Evolutionary conservation across 176 grass and related monocot species (phyloP).

Genomic region (Musa acuminata): DNA sequence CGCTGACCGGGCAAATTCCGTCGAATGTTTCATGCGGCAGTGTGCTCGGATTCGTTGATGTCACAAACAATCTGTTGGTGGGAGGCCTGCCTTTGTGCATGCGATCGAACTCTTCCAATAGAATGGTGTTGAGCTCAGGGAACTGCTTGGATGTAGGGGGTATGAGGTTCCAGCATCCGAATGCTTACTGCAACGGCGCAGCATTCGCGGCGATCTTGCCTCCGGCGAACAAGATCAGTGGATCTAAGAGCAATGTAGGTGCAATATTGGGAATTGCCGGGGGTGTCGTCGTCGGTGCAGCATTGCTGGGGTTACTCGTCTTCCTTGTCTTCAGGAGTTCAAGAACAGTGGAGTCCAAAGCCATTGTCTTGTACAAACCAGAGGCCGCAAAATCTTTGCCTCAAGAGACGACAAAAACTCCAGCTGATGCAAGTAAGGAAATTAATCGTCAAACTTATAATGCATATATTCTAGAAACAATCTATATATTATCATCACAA

Average conservation of each 20-base stretch:
- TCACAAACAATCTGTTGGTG: conserved; percentile 64
- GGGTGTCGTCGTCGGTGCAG: conserved; percentile 38
- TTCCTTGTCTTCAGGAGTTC: conserved; percentile 40
- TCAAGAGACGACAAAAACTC: conserved; percentile 28
- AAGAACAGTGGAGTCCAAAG: conserved; percentile 28
- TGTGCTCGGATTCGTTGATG: conserved; percentile 45
- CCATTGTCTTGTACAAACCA: conserved; percentile 26
- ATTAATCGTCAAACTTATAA: no score
- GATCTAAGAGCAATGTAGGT: conserved; percentile 28
- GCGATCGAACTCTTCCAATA: conserved; percentile 30
- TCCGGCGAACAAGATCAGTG: conserved; percentile 25
- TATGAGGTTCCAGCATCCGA: conserved; percentile 40
- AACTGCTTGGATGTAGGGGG: conserved; percentile 59
- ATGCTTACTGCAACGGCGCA: conserved; percentile 43
- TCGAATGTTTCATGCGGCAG: conserved; percentile 30
- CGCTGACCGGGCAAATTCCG: conserved; percentile 42
- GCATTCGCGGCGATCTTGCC: conserved; percentile 72
- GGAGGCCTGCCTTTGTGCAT: conserved; percentile 63
- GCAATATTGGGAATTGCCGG: conserved; percentile 51
- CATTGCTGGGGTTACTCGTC: conserved; percentile 40
- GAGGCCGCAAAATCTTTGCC: conserved; percentile 20
- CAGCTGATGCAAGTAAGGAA: conserved; percentile 65
- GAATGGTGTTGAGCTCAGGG: conserved; percentile 43
- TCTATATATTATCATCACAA: no score
- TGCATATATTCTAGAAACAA: no score